Conservation (phyloP, 2,329 filamentous ascomycete species). For the Hypoxylon sp. region DNA sequence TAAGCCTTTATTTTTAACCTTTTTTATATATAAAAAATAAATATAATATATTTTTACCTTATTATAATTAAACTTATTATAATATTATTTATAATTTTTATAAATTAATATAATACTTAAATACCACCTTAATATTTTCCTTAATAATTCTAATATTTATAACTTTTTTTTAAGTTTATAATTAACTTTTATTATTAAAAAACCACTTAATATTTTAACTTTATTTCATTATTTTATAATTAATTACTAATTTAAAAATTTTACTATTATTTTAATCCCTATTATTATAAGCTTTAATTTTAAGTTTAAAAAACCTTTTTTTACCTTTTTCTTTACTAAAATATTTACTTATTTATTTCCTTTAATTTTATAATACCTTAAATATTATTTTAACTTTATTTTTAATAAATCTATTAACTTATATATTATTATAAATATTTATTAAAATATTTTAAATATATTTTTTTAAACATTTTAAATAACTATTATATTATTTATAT, state of each 20-base stretch:
- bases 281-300: neutral
- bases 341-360: neutral
- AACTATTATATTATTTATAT: slow-evolving; percentile 15
- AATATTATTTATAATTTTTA: slow-evolving; percentile 19
- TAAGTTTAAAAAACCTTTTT: neutral
- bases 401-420: slow-evolving; percentile 7
- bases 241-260: neutral
- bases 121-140: slow-evolving; percentile 15
- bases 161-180: neutral
- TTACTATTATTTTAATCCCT: neutral
- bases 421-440: slow-evolving; percentile 9
- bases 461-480: slow-evolving; percentile 18
- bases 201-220: neutral
- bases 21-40: slow-evolving; percentile 12
- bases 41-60: slow-evolving; percentile 18
- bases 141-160: slow-evolving; percentile 4
- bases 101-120: slow-evolving; percentile 12
- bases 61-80: slow-evolving; percentile 18
- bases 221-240: slow-evolving; percentile 3
- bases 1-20: slow-evolving; percentile 8
- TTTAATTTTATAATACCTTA: slow-evolving; percentile 20
- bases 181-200: slow-evolving; percentile 3
- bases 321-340: slow-evolving; percentile 7
- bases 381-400: slow-evolving; percentile 9
- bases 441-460: slow-evolving; percentile 2